Percentiles rank a stretch among this genome's conserved stretches.
Conservation (phyloP, 768 basidiomycete species). For the Tulasnella sp. region DNA sequence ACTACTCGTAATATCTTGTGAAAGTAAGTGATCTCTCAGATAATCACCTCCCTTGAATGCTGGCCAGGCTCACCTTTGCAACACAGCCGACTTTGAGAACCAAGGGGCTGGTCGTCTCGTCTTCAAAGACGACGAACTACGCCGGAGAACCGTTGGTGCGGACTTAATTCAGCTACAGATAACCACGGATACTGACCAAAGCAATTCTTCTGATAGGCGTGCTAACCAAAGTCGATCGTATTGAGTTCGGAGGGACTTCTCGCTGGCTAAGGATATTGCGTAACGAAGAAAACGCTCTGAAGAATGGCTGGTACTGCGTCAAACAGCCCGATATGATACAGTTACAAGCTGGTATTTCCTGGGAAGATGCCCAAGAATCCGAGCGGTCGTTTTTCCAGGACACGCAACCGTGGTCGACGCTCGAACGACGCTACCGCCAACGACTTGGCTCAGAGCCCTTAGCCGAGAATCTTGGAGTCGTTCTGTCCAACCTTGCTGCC, state of each 20-base stretch:
- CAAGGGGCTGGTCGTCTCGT: constrained; percentile 61
- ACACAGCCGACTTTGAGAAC: constrained; percentile 64
- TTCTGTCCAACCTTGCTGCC: constrained; percentile 50
- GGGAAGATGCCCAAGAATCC: constrained; percentile 43
- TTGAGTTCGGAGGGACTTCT: constrained; percentile 40
- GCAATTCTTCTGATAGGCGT: constrained; percentile 36
- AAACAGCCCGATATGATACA: constrained; percentile 43
- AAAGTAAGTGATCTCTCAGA: background rate
- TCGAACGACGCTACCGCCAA: background rate
- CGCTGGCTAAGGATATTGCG: constrained; percentile 35
- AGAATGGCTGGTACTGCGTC: constrained; percentile 49
- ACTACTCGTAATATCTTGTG: constrained; percentile 16
- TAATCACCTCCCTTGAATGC: background rate
- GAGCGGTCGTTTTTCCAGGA: constrained; percentile 46
- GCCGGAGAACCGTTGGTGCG: constrained; percentile 58
- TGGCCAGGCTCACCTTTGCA: constrained; percentile 27
- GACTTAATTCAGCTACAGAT: background rate
- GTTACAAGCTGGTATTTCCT: constrained; percentile 40
- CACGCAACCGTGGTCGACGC: constrained; percentile 15
- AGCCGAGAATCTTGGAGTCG: constrained; percentile 42
- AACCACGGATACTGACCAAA: background rate
- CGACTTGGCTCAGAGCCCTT: constrained; percentile 25
- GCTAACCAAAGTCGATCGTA: constrained; percentile 62
- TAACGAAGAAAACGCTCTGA: constrained; percentile 29
- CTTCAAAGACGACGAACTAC: constrained; percentile 45